These are phyloP conservation scores for Arthrobotrys sinensis DNA, from an alignment of 2,329 filamentous ascomycete genomes.

Conservation along the genomic window DNA sequence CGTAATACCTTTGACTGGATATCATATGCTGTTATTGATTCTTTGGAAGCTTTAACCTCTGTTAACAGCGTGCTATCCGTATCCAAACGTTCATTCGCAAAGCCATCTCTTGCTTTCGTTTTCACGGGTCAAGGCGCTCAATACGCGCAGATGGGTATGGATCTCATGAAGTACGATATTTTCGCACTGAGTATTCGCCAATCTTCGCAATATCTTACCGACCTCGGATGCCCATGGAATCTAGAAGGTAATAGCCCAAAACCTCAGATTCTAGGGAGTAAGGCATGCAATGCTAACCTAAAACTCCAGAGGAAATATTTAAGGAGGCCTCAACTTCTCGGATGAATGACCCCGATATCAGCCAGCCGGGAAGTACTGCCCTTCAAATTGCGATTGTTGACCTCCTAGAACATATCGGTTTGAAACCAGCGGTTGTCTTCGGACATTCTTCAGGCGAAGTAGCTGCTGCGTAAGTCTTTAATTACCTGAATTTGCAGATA, in stretches of 20 bases:
- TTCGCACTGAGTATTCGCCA: constrained; percentile 26
- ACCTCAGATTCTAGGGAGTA: background rate
- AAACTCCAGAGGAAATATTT: constrained; percentile 15
- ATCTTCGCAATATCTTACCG: constrained; percentile 20
- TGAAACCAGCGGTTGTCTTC: constrained; percentile 67
- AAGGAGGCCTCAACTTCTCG: constrained; percentile 4
- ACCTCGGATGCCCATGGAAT: constrained; percentile 33
- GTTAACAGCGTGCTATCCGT: background rate
- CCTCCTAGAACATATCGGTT: constrained; percentile 65
- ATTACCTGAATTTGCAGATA: background rate
- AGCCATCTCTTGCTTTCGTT: constrained; percentile 58
- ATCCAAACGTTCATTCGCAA: constrained; percentile 12
- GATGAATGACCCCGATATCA: constrained; percentile 67
- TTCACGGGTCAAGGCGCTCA: constrained; percentile 71
- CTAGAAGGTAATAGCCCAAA: constrained; percentile 21
- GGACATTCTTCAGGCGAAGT: constrained; percentile 70
- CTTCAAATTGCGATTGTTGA: constrained; percentile 72
- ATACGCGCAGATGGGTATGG: constrained; percentile 68
- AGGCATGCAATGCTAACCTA: background rate
- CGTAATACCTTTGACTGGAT: constrained; percentile 11
- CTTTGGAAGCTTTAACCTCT: background rate
- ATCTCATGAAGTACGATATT: constrained; percentile 61
- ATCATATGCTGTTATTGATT: constrained; percentile 29
- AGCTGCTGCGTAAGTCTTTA: constrained; percentile 68
- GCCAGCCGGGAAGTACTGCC: constrained; percentile 73